Conservation (phyloP, 2,329 filamentous ascomycete species). For the Colletotrichum sidae region DNA sequence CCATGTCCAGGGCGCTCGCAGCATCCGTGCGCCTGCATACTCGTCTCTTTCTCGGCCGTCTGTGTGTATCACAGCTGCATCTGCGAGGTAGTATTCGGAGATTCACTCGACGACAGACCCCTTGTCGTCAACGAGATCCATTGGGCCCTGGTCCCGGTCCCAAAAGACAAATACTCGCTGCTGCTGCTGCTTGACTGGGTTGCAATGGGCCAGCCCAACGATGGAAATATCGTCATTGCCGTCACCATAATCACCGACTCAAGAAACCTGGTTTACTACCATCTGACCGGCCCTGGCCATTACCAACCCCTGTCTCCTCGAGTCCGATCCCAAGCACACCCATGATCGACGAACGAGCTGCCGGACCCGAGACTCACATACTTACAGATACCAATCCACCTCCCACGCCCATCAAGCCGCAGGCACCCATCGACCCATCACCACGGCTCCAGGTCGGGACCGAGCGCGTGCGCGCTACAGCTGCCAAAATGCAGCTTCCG, state of each 20-base stretch:
- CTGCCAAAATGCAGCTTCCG: conserved; percentile 8
- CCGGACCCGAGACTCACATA: conserved; percentile 25
- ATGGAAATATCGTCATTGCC: not conserved
- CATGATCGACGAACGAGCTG: conserved; percentile 28
- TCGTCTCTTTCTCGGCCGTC: conserved; percentile 6
- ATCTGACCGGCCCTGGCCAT: not conserved
- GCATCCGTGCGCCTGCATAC: conserved; percentile 13
- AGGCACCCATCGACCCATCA: conserved; percentile 9
- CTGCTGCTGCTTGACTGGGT: not conserved
- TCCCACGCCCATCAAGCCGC: not conserved
- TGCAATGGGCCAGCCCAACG: not conserved
- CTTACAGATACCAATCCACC: not conserved
- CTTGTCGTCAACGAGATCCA: not conserved
- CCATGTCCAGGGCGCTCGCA: not conserved
- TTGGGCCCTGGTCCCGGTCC: not conserved
- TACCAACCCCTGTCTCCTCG: conserved; percentile 10
- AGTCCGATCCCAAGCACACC: conserved; percentile 18
- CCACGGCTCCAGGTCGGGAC: conserved; percentile 4
- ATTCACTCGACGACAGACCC: not conserved
- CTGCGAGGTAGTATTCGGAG: conserved; percentile 14
- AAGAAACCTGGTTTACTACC: too few relatives aligned
- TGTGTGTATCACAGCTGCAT: conserved; percentile 28
- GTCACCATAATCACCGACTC: not conserved
- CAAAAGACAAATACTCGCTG: not conserved
- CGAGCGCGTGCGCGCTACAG: not conserved